Evolutionary conservation across 371 early-diverging fungal species (phyloP), one percentile per base, ranked within the genome.

Genomic region (Haplosporangium sp.): DNA sequence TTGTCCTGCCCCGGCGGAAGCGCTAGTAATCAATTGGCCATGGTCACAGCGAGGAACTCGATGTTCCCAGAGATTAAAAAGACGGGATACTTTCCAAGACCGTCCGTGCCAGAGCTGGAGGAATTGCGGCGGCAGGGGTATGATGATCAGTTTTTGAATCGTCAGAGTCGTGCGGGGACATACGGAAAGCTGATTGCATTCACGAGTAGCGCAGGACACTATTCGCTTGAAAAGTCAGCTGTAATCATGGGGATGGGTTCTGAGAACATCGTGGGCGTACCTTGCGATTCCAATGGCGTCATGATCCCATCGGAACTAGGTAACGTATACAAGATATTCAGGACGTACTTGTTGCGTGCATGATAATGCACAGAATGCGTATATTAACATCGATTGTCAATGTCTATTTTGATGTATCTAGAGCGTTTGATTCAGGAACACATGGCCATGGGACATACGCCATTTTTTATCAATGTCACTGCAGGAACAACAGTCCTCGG

Each of bases 401-500:
- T 45, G 5, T 20, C 4, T 6, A 18, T 2, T 29, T 65, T 63
- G 1, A 45, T 38, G 20, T n/a, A 0, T 11, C 21, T 82, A 86
- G 90, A 91, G 52, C 69, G 60, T 7, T 47, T 86, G 48, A 83
- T 94, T 14, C 69, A 77, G 21, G 69, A 73, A 14, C 81, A 85
- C 1, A 68, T 88, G 14, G 80, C 55, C 10, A 36, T 63, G 3
- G 87, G 84, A 9, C 82, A 83, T 5, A 72, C 84, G 10, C 95
- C 95, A 14, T 95, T 94, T 68, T 94, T 94, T 69, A 88, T 96
- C 69, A 93, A 93, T 74, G 91, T 91, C 9, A 96, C 95, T 1
- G 91, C 94, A 18, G 96, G 95, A 29, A 95, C 96, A 0, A 96
- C 95, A 5, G 95, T 96, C 1, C 76, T 95, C 73, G 94, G 95